Base-by-base conservation (phyloP, 1,284 basidiomycete genomes). In the Ustilago bromivora region DNA sequence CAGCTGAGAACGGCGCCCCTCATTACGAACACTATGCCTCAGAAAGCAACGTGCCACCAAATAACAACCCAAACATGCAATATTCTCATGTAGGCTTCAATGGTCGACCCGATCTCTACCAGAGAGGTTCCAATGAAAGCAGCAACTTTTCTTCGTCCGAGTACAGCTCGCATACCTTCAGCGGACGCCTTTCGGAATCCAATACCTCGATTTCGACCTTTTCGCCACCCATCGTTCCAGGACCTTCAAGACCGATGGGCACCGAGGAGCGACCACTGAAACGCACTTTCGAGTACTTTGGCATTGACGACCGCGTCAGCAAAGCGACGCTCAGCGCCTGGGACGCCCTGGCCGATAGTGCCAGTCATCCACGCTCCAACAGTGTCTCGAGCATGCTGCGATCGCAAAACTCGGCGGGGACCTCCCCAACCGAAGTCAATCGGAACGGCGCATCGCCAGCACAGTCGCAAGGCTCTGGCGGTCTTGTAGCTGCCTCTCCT, bases 401-500 rank as follows among this genome's bases (percentile, higher is more conserved):
- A 41, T 76, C 74, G 9, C 74, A 71, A 46, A 66, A 64, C 46
- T 76, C 74, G 57, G 62, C 65, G 15, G 69, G 46, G 35, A 76
- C 68, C 19, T 76, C 74, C 1, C 74, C 74, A 17, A 66, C 66
- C n/a, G 74, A 76, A 38, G 36, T 66, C n/a, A 57, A 64, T 35
- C 74, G 74, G 15, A 35, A 55, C 38, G 69, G 57, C 28, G 69
- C 49, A 36, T 76, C 74, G 53, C 74, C 74, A 5, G 52, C 74
- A 10, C 69, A 71, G 17, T 71, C 74, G 11, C 74, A 76, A 49
- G 69, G 74, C 40, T 76, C 74, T 9, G 74, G 74, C 35, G 61
- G 69, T 8, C 40, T 63, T 5, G 35, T 64, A 12, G 62, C 49
- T 43, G 65, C 71, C 4, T 71, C 69, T 35, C 71, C 71, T 13